These are phyloP conservation scores for Phalaenopsis aphrodite DNA, from an alignment of 106 monocot genomes.

Conservation along the genomic window DNA sequence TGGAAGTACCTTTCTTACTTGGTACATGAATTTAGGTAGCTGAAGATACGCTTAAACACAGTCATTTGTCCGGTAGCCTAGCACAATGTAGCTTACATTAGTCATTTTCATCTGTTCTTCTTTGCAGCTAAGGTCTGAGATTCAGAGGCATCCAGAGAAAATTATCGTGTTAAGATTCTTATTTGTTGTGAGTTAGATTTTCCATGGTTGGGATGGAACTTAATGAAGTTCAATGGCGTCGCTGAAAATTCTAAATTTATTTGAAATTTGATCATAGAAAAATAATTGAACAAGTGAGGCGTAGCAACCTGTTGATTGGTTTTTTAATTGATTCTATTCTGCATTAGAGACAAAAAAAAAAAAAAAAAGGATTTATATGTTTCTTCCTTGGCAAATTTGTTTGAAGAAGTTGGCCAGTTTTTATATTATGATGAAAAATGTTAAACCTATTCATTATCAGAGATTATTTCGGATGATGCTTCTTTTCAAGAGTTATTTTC, in stretches of 20 bases:
- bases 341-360: neutral
- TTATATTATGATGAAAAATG: neutral
- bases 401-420: neutral
- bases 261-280: neutral
- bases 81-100: neutral
- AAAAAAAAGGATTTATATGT: neutral
- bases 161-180: neutral
- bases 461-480: neutral
- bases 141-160: neutral
- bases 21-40: neutral
- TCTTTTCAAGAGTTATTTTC: neutral
- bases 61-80: neutral
- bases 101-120: neutral
- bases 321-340: neutral
- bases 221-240: neutral
- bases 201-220: neutral
- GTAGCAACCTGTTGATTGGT: neutral
- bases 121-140: neutral
- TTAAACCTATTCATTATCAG: neutral
- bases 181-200: neutral
- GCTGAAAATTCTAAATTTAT: neutral
- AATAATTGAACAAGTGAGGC: neutral
- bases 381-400: neutral
- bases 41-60: neutral
- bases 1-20: neutral